Evolutionary conservation across 371 early-diverging fungal genomes (phyloP).

Genomic region (Mortierella sp.): DNA sequence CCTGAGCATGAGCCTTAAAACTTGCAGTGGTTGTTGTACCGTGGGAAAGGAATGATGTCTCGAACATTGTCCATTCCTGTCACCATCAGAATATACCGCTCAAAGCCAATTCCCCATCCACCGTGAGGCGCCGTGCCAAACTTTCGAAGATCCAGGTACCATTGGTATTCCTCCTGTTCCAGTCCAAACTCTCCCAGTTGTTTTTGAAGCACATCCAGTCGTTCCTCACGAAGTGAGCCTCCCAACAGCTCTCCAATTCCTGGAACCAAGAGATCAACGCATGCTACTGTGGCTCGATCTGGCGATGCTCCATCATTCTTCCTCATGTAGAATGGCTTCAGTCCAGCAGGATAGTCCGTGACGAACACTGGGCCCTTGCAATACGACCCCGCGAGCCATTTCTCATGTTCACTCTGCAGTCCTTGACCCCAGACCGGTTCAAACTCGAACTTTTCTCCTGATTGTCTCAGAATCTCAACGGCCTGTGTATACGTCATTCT

Average conservation of each 20-base stretch:
- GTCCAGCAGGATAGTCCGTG: conserved; percentile 83
- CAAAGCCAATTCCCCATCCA: conserved; percentile 95
- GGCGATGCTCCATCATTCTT: conserved; percentile 55
- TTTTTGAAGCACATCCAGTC: conserved; percentile 61
- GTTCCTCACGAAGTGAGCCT: conserved; percentile 89
- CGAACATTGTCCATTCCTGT: conserved; percentile 86
- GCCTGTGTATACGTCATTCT: conserved; percentile 89
- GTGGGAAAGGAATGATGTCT: conserved; percentile 87
- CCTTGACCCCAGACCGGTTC: conserved; percentile 81
- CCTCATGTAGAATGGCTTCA: conserved; percentile 96
- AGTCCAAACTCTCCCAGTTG: conserved; percentile 69
- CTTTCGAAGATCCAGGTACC: conserved; percentile 90
- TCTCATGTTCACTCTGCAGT: conserved; percentile 91
- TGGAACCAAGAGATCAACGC: conserved; percentile 91
- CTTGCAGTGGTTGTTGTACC: conserved; percentile 67
- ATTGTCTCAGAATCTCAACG: conserved; percentile 69
- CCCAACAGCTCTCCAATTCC: conserved; percentile 91
- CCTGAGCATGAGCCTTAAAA: conserved; percentile 16
- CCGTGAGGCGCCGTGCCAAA: conserved; percentile 91
- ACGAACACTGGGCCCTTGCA: conserved; percentile 88
- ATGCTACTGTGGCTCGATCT: conserved; percentile 77
- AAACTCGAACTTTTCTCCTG: conserved; percentile 61
- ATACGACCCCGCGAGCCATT: conserved; percentile 78
- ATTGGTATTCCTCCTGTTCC: conserved; percentile 75
- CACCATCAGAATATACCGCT: conserved; percentile 81